These are phyloP conservation scores for Trypanosoma congolense DNA, from an alignment of 208 protist species.

Conservation along the genomic window DNA sequence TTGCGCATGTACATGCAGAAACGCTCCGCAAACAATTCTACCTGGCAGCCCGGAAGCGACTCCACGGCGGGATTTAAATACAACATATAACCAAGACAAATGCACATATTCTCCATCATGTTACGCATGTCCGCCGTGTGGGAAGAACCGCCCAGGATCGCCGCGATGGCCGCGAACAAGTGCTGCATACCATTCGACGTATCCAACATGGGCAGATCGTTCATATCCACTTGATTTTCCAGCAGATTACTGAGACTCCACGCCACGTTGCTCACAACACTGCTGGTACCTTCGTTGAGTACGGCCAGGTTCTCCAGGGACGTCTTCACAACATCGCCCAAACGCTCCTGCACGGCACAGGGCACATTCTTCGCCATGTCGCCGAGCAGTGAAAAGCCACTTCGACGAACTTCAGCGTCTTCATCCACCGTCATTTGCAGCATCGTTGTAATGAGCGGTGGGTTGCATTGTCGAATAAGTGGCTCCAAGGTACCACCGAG, in stretches of 20 bases:
- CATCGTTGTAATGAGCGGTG: conserved; percentile 50
- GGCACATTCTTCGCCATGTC: conserved; percentile 58
- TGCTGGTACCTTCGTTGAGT: conserved; percentile 41
- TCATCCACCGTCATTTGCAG: conserved; percentile 49
- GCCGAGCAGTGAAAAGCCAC: conserved; percentile 72
- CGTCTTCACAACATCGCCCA: conserved; percentile 39
- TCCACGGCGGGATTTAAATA: conserved; percentile 50
- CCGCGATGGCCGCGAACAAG: conserved; percentile 49
- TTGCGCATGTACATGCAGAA: conserved; percentile 79
- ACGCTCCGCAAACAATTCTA: conserved; percentile 36
- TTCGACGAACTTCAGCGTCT: conserved; percentile 40
- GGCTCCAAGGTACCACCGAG: conserved; percentile 64
- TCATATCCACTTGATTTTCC: conserved; percentile 60
- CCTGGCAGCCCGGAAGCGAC: conserved; percentile 31
- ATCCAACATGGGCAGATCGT: conserved; percentile 45
- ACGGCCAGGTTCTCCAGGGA: conserved; percentile 41
- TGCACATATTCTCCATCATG: conserved; percentile 79
- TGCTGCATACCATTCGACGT: conserved; percentile 28
- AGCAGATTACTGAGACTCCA: conserved; percentile 77
- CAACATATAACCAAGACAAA: conserved; percentile 71
- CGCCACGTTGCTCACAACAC: conserved; percentile 70
- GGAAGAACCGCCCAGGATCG: conserved; percentile 24
- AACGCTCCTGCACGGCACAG: conserved; percentile 36
- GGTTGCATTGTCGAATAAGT: conserved; percentile 41
- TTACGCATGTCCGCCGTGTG: conserved; percentile 73